Percentiles rank a stretch among this genome's conserved stretches.
Conservation (phyloP, 2,329 filamentous ascomycete genomes). For the Dactylellina parvicollis region DNA sequence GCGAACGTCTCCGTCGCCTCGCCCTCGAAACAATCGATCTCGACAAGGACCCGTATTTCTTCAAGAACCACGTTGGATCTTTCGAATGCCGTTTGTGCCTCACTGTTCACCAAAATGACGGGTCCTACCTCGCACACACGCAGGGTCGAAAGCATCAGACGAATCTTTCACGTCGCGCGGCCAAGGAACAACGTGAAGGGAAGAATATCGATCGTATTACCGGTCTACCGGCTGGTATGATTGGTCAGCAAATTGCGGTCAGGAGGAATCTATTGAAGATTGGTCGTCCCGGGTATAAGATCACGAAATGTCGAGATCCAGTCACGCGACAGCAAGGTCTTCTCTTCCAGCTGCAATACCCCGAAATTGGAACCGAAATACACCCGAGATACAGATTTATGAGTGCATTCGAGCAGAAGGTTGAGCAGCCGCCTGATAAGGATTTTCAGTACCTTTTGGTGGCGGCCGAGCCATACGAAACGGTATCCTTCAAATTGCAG, state of each 20-base stretch:
- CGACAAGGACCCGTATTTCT: conserved; percentile 99
- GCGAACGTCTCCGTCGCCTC: conserved; percentile 96
- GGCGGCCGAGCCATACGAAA: conserved; percentile 97
- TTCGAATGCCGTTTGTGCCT: conserved; percentile 98
- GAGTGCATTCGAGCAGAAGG: conserved; percentile 94
- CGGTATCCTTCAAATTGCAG: conserved; percentile 94
- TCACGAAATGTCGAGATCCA: conserved; percentile 92
- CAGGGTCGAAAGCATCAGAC: conserved; percentile 99
- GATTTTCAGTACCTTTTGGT: conserved; percentile 94
- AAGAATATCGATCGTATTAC: conserved; percentile 74
- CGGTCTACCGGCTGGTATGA: conserved; percentile 77
- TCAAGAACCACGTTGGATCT: conserved; percentile 98
- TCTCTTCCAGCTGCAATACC: conserved; percentile 95
- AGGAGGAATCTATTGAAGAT: conserved; percentile 91
- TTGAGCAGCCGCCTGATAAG: conserved; percentile 91
- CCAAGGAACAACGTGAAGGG: conserved; percentile 92
- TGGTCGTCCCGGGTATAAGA: conserved; percentile 94
- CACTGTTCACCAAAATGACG: conserved; percentile 98
- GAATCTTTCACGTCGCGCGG: conserved; percentile 92
- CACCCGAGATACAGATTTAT: conserved; percentile 91
- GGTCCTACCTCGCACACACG: conserved; percentile 97
- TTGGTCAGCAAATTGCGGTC: conserved; percentile 73
- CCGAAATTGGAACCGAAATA: conserved; percentile 81
- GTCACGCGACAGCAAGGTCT: conserved; percentile 87
- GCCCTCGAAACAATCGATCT: conserved; percentile 98